Base-by-base conservation (phyloP, 306 rosid genomes). In the Datisca glomerata region DNA sequence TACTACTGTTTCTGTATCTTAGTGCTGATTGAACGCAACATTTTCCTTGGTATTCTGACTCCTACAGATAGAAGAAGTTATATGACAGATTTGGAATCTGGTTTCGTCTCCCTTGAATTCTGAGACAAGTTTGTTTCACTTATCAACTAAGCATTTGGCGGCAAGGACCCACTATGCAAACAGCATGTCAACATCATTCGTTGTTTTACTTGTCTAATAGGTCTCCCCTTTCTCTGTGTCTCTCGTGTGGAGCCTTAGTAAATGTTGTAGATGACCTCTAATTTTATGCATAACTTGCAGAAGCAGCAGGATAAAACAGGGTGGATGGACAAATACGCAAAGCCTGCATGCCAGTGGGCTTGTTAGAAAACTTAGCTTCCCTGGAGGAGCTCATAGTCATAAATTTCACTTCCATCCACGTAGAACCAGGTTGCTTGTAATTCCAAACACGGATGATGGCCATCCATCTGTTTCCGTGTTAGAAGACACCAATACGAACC, bases 391-490 rank as follows among this genome's bases (percentile, higher is more conserved):
- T 58, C 70, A 9, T 28, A 45, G 45, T 15, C 21, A 59, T 43
- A 63, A 45, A 23, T 45, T 49, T 21, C 28, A 35, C 13, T 8
- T 10, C 21, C 60, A 51, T 14, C 15, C 56, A 51, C 46, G 56
- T 34, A 70, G 31, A 31, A 58, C 51, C 21, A 70, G 73, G 51
- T 57, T 83, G 57, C 49, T 33, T 46, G 91, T 68, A 7, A 53
- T 70, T 53, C 70, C 80, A 31, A 65, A 66, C 37, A 11, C 71
- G 15, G 58, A 56, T 56, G 93, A 77, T 41, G 73, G 87, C 15
- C 65, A 56, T 20, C 93, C 75, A n/a, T 39, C 79, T 45, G 72
- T 38, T 44, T 51, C 69, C 20, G 43, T 43, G 17, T 12, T 41
- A 20, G 89, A 74, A 27, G 74, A 65, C 36, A 61, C 54, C 16